These are phyloP conservation scores for Mucor lusitanicus DNA, from an alignment of 371 early-diverging fungal genomes.

Conservation along the genomic window DNA sequence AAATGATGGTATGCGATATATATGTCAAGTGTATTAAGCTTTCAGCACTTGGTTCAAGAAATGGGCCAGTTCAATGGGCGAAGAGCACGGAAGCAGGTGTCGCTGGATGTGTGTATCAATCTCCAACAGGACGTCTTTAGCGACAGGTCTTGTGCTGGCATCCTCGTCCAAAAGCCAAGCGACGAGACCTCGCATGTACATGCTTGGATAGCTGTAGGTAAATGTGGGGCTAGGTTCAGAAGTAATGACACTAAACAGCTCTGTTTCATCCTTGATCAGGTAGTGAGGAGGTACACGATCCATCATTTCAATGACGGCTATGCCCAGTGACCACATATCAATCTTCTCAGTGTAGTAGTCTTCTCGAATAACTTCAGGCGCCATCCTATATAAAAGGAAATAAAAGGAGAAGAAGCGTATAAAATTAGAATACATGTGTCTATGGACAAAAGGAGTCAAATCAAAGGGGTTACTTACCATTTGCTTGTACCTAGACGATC, in stretches of 20 bases:
- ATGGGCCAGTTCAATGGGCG: conserved; percentile 31
- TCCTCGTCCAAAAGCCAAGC: conserved; percentile 54
- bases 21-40: neutral
- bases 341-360: conserved; percentile 84
- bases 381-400: conserved; percentile 59
- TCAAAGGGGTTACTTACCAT: conserved; percentile 40
- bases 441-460: neutral
- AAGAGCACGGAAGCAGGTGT: conserved; percentile 39
- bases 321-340: conserved; percentile 99
- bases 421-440: conserved; percentile 1
- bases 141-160: conserved; percentile 36
- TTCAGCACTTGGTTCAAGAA: conserved; percentile 34
- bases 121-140: conserved; percentile 46
- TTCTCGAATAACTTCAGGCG: conserved; percentile 93
- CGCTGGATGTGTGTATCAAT: conserved; percentile 39
- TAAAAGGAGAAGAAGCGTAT: conserved; percentile 2
- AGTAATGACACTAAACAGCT: conserved; percentile 43
- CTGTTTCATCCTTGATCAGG: conserved; percentile 46
- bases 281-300: conserved; percentile 58
- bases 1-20: neutral
- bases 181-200: conserved; percentile 53
- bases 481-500: conserved; percentile 97
- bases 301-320: conserved; percentile 65
- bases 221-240: conserved; percentile 52
- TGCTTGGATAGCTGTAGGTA: conserved; percentile 50